Percentiles rank a stretch among this genome's conserved stretches.
Conservation (phyloP, 139 green algal genomes). For the Volvox reticuliferus region DNA sequence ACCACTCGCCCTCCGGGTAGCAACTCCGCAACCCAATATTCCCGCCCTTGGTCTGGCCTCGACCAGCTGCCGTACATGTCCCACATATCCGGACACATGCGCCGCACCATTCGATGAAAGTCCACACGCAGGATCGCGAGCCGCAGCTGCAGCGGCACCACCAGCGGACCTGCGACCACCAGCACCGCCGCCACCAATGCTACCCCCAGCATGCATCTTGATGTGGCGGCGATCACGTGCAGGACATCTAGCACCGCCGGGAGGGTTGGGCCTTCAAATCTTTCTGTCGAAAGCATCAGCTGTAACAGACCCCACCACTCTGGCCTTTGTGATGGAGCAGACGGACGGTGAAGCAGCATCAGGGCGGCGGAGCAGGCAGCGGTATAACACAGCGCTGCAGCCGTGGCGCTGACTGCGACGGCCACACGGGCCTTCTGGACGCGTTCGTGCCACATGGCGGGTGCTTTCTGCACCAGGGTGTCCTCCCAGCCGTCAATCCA, state of each 20-base stretch:
- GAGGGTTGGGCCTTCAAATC: background rate
- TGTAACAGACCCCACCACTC: no score
- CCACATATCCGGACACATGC: slow-evolving; percentile 9
- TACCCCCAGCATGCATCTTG: background rate
- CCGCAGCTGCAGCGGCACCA: background rate
- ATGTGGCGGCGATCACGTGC: background rate
- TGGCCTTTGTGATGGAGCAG: background rate
- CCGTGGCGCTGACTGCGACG: background rate
- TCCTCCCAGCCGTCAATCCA: slow-evolving; percentile 27
- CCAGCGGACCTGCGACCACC: background rate
- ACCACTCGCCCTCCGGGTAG: background rate
- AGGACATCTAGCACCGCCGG: background rate
- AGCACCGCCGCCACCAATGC: background rate
- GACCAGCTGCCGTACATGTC: background rate
- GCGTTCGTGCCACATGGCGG: background rate
- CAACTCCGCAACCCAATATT: slow-evolving; percentile 16
- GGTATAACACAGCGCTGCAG: background rate
- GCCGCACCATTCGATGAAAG: background rate
- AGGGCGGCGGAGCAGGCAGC: background rate
- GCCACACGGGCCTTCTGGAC: background rate
- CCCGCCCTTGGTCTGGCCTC: background rate
- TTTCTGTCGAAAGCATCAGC: background rate
- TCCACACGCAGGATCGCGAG: background rate
- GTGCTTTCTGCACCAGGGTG: background rate
- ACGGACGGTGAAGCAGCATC: background rate